These are phyloP conservation scores for Verbena officinalis DNA, from an alignment of 257 asterid species.

Conservation along the genomic window DNA sequence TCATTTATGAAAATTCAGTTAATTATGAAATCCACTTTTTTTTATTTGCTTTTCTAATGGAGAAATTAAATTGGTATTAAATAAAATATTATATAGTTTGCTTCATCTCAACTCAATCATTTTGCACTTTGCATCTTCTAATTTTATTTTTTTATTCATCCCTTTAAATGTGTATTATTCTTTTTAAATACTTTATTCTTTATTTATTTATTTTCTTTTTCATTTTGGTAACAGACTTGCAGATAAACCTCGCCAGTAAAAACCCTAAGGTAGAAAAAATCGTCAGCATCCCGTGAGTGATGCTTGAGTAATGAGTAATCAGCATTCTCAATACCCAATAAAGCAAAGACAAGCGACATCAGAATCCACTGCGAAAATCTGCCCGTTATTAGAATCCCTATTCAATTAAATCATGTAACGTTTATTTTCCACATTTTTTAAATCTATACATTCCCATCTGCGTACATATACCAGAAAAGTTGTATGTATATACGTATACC, in stretches of 20 bases:
- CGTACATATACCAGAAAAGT: constrained; percentile 13
- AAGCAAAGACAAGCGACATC: constrained; percentile 38
- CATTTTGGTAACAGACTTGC: background rate
- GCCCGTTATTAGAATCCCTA: constrained; percentile 39
- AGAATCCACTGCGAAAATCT: constrained; percentile 25
- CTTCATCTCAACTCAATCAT: background rate
- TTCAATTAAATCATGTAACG: constrained; percentile 17
- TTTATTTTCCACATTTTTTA: constrained; percentile 25
- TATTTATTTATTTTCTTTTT: too few relatives aligned
- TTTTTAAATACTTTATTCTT: too few relatives aligned
- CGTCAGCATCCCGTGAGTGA: constrained; percentile 4
- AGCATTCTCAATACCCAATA: constrained; percentile 42
- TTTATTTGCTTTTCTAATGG: background rate
- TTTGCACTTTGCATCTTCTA: too few relatives aligned
- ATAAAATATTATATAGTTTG: background rate
- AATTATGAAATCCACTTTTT: background rate
- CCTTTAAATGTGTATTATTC: too few relatives aligned
- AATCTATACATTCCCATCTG: background rate
- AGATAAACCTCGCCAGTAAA: background rate
- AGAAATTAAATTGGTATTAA: background rate
- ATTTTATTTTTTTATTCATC: too few relatives aligned
- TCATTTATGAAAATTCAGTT: background rate
- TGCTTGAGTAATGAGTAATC: constrained; percentile 37
- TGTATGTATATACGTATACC: background rate
- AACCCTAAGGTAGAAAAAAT: background rate